Evolutionary conservation across 495 filamentous ascomycete species (phyloP).

Genomic region (Xylaria longipes): DNA sequence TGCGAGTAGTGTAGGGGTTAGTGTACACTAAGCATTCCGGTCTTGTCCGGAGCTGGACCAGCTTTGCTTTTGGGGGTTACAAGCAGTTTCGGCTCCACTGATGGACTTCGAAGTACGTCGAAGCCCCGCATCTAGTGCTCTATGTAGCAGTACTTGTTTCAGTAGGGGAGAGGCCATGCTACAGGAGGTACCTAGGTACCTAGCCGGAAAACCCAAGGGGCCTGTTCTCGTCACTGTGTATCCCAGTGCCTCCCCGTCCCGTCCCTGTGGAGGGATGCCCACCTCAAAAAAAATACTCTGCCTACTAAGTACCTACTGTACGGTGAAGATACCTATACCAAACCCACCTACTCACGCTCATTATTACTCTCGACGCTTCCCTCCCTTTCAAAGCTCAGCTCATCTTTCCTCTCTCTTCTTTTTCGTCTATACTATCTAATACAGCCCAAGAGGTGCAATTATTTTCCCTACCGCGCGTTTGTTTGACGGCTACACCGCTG

Average conservation of each 20-base stretch:
- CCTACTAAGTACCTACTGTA: too few species aligned
- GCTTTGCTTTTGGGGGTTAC: background rate
- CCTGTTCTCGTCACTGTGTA: background rate
- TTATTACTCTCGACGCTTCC: slow-evolving; percentile 17
- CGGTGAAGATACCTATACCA: background rate
- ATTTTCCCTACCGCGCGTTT: slow-evolving; percentile 57
- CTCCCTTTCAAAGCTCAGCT: background rate
- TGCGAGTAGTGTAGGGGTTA: background rate
- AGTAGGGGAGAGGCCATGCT: background rate
- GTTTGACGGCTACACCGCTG: slow-evolving; percentile 66
- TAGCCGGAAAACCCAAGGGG: background rate
- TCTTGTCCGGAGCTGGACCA: background rate
- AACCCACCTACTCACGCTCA: background rate
- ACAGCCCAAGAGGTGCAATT: slow-evolving; percentile 11
- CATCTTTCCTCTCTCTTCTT: background rate
- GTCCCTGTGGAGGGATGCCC: background rate
- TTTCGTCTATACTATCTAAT: slow-evolving; percentile 7
- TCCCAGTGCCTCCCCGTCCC: background rate
- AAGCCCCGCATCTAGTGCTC: background rate
- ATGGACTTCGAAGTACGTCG: background rate
- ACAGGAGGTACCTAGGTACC: background rate
- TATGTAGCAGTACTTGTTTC: background rate
- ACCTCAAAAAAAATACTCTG: background rate
- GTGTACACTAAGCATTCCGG: slow-evolving; percentile 19
- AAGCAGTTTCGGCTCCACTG: slow-evolving; percentile 2